A percentile compares a stretch with the other conserved stretches of the same genome.
These are phyloP conservation scores for Rauvolfia tetraphylla DNA, from an alignment of 257 asterid genomes.

Conservation along the genomic window DNA sequence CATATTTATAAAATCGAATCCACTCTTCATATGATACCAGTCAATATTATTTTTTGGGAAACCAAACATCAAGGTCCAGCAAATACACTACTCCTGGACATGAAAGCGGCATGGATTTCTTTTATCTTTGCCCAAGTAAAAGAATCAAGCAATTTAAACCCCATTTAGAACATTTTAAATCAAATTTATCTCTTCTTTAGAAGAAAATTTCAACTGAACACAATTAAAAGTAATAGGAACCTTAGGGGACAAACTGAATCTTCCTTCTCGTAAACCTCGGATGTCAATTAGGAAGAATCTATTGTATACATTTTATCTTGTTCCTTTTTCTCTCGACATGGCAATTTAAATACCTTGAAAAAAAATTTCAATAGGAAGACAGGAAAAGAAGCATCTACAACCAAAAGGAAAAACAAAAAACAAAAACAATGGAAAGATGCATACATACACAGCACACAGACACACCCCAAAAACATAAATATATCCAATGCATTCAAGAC, in stretches of 20 bases:
- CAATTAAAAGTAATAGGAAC: background rate
- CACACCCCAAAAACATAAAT: background rate
- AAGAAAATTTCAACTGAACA: no score
- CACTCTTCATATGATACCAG: background rate
- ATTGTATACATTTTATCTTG: no score
- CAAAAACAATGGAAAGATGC: no score
- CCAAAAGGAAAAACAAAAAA: no score
- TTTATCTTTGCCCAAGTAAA: background rate
- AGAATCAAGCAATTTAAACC: background rate
- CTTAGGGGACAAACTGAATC: background rate
- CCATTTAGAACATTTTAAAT: background rate
- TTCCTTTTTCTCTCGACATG: background rate
- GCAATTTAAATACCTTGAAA: background rate
- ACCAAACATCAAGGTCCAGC: background rate
- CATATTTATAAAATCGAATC: background rate
- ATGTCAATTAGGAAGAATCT: background rate
- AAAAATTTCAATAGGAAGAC: no score
- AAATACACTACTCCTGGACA: background rate
- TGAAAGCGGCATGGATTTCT: background rate
- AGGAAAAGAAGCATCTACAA: no score
- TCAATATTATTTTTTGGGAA: no score
- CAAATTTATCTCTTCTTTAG: background rate
- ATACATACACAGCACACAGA: background rate
- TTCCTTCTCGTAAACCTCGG: background rate
- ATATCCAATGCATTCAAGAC: background rate